Evolutionary conservation across 164 flowering plant genomes (phyloP), one percentile per base, ranked within the genome.

Genomic region (Malania oleifera): DNA sequence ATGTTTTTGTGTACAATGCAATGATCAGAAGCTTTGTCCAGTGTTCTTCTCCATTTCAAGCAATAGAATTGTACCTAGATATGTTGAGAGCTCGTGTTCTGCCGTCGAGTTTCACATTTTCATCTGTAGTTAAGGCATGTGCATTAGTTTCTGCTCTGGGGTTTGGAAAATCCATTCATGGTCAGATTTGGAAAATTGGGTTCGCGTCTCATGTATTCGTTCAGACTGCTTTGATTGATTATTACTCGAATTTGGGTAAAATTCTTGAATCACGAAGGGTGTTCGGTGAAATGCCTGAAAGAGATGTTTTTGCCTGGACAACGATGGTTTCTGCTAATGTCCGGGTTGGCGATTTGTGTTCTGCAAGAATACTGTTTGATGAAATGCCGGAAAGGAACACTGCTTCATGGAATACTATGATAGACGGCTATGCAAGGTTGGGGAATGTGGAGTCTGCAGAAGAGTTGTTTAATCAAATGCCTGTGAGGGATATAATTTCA

Each of bases 281-380:
- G 79, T 91, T 87, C 54, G 91, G 86, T 72, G 91, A 78, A 76
- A 87, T 91, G 89, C 70, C 78, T 27, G 82, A 77, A 28, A 86
- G 88, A 72, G 97, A 87, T 76, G 69, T 46, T 41, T 78, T 76
- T 64, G 75, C 89, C 1, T 85, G 87, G 89, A 76, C 89, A 14
- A 55, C 86, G 0, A 80, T 87, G 89, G 58, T 87, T 66, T 70
- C 80, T 1, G 80, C 71, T 29, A 53, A 77, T 56, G 67, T 44
- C 1, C 70, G 79, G 23, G 64, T 26, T 18, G 82, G 86, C 26
- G 83, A 86, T 63, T 60, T 87, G 77, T 29, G 17, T 59, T 68
- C 76, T 40, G 92, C 91, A 1, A 61, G 73, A 64, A 57, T 24
- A 20, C 63, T 87, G 75, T 85, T 85, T 72, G 82, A 84, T 10